Base-by-base conservation (phyloP, 2,329 filamentous ascomycete species). In the Ceratocystis cacaofunesta region DNA sequence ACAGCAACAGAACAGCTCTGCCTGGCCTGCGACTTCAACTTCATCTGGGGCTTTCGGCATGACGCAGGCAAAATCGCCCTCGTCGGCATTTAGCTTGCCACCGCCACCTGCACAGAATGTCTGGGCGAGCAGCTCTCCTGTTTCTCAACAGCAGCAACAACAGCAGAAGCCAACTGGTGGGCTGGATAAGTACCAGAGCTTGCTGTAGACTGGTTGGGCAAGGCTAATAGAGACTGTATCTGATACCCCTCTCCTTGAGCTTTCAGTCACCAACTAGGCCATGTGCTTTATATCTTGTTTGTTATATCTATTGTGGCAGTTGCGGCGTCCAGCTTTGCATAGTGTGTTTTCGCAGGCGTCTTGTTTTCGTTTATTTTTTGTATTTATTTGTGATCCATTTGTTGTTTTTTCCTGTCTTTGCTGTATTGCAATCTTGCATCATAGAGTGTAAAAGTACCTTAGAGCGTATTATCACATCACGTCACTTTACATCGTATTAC, bases 151-250 rank as follows among this genome's bases (percentile, higher is more conserved):
- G 72, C 62, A 65, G 50, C 68, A 70, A 70, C 64, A 19, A 8
- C 68, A 69, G 36, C 67, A 66, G 55, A 73, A 75, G 65, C 74
- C 73, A 66, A 79, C 78, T 70, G 78, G 79, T 4, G 84, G 85
- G 0, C 75, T 88, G 74, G 84, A 86, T 73, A 85, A 85, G 75
- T 88, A 87, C 69, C 81, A 85, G 73, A 88, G 85, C 75, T 72
- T 88, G 69, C 73, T 88, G 70, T 87, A 75, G 71, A 15, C 22
- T 30, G 10, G 2, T n/a, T 15, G 28, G 28, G 52, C 52, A 17
- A 17, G 52, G 50, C n/a, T 17, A n/a, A 15, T 12, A 5, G 25
- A 17, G 28, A 17, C 12, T 5, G 52, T 8, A 28, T 5, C 1
- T 12, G 25, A n/a, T 19, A 2, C 32, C n/a, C 32, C 7, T 58